A percentile compares a stretch with the other conserved stretches of the same genome.
Conservation (phyloP, 1,284 basidiomycete species). For the Veloporphyrellus conicus region DNA sequence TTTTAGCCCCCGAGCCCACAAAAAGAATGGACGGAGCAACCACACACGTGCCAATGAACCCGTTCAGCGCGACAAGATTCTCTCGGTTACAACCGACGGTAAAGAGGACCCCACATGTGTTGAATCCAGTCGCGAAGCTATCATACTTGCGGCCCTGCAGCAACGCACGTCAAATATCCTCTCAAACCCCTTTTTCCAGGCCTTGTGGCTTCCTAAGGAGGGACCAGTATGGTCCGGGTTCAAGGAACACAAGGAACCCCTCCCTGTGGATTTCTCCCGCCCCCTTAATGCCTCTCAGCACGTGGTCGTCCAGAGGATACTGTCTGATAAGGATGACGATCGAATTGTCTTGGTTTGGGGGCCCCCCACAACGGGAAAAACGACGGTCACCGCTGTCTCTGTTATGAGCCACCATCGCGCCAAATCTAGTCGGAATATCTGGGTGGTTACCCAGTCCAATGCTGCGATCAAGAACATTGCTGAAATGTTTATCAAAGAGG, state of each 20-base stretch:
- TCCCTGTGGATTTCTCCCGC: conserved; percentile 2
- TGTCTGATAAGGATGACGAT: conserved; percentile 34
- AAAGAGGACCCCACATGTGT: conserved; percentile 40
- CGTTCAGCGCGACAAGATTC: conserved; percentile 20
- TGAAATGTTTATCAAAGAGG: conserved; percentile 39
- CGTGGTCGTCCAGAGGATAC: conserved; percentile 38
- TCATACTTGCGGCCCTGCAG: conserved; percentile 40
- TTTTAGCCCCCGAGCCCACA: conserved; percentile 27
- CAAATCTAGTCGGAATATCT: conserved; percentile 37
- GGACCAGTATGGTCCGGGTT: conserved; percentile 11
- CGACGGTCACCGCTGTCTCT: conserved; percentile 40
- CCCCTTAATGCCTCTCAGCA: conserved; percentile 40
- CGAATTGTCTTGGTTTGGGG: conserved; percentile 56
- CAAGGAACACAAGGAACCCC: neutral
- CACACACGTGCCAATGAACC: conserved; percentile 22
- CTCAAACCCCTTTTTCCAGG: conserved; percentile 42
- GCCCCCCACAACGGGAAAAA: conserved; percentile 45
- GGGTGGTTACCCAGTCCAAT: conserved; percentile 69
- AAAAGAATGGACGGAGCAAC: conserved; percentile 22
- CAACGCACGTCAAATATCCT: conserved; percentile 32
- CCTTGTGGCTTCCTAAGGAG: conserved; percentile 38
- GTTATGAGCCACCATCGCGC: conserved; percentile 40
- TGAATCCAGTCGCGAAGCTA: conserved; percentile 35
- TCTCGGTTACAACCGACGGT: conserved; percentile 41
- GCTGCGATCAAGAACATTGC: conserved; percentile 56